phyloP scores from a whole-genome alignment of 2,329 filamentous ascomycete genomes.

The Nothophaeocryptopus gaeumannii region DNA sequence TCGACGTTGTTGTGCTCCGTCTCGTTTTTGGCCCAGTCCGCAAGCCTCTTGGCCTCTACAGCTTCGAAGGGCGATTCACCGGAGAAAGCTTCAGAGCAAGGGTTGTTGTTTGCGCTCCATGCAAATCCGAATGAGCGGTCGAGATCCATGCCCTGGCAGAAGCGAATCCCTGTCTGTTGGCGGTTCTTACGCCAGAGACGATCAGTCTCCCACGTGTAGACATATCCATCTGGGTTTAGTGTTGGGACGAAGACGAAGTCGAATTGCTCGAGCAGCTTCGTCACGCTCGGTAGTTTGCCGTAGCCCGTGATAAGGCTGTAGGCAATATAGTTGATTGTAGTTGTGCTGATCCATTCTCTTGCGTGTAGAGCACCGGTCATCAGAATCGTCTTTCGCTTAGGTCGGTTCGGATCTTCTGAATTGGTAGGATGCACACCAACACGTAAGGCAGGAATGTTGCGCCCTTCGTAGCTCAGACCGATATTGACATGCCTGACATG shows the following conservation, averaged over 20 bases:
- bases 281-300: conserved; percentile 67
- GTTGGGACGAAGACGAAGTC: conserved; percentile 87
- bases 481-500: conserved; percentile 72
- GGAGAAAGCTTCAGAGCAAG: conserved; percentile 87
- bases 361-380: conserved; percentile 86
- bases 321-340: conserved; percentile 84
- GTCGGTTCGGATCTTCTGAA: conserved; percentile 43
- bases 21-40: conserved; percentile 79
- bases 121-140: conserved; percentile 82
- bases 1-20: conserved; percentile 66
- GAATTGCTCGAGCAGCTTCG: conserved; percentile 75
- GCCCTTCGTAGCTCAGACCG: conserved; percentile 83
- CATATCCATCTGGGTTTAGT: conserved; percentile 89
- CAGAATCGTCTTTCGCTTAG: conserved; percentile 70
- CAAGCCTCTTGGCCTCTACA: conserved; percentile 70
- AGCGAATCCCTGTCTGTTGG: conserved; percentile 75
- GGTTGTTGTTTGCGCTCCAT: conserved; percentile 76
- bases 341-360: conserved; percentile 93
- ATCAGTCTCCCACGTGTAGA: conserved; percentile 89
- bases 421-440: conserved; percentile 62
- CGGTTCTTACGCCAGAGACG: conserved; percentile 93
- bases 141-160: conserved; percentile 84
- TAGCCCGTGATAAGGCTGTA: conserved; percentile 84
- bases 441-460: conserved; percentile 77
- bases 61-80: conserved; percentile 81